Percentiles rank a stretch among this genome's conserved stretches.
Conservation (phyloP, 202 grass and related monocot species). For the Digitaria exilis region DNA sequence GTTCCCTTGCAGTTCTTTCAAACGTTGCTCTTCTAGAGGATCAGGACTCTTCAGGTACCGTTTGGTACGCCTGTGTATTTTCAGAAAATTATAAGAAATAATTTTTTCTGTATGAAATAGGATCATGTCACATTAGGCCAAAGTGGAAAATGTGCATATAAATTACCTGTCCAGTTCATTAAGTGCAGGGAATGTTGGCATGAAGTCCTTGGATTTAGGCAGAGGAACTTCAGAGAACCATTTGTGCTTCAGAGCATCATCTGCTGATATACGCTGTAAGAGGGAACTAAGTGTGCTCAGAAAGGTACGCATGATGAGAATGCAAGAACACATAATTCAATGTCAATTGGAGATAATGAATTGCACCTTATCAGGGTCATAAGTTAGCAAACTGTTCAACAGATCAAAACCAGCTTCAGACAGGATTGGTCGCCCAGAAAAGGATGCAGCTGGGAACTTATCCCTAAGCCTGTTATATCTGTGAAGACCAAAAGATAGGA, state of each 20-base stretch:
- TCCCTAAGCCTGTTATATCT: conserved; percentile 95
- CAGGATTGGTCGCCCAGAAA: conserved; percentile 84
- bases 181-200: conserved; percentile 98
- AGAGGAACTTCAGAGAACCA: conserved; percentile 98
- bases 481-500: conserved; percentile 22
- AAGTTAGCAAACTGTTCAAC: conserved; percentile 83
- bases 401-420: conserved; percentile 99
- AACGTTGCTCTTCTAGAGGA: conserved; percentile 63
- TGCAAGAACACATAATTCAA: conserved; percentile 1
- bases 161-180: conserved; percentile 91
- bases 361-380: conserved; percentile 90
- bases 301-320: conserved; percentile 3
- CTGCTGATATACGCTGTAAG: conserved; percentile 83
- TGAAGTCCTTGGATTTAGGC: conserved; percentile 97
- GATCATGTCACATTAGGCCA: conserved; percentile 5
- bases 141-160: neutral
- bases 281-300: conserved; percentile 35
- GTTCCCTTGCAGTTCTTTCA: conserved; percentile 66
- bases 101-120: neutral
- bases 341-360: neutral
- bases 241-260: conserved; percentile 75
- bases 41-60: conserved; percentile 75
- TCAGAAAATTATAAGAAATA: conserved; percentile 36
- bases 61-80: conserved; percentile 47
- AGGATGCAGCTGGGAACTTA: conserved; percentile 89